Evolutionary conservation across 306 rosid genomes (phyloP).

Genomic region (Glycyrrhiza uralensis): DNA sequence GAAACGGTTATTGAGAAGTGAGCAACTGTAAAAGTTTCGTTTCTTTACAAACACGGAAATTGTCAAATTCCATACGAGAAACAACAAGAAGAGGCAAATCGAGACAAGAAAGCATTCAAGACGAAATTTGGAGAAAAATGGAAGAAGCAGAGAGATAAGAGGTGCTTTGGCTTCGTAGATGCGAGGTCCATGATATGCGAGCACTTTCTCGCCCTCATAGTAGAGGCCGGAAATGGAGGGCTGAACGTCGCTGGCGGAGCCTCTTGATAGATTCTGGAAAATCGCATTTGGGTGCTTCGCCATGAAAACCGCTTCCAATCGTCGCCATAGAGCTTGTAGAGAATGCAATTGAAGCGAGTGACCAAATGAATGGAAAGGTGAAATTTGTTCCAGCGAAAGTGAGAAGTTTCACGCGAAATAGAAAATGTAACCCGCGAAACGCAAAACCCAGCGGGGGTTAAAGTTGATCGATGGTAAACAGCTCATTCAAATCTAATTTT

Average conservation of each 20-base stretch:
- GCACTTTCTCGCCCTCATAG: constrained; percentile 81
- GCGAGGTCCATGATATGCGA: constrained; percentile 89
- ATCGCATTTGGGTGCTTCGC: no score
- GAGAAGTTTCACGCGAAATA: no score
- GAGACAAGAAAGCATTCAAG: neutral
- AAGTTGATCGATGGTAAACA: no score
- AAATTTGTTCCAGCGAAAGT: no score
- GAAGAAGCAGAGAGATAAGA: neutral
- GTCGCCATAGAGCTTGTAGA: no score
- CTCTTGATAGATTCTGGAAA: no score
- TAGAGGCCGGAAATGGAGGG: constrained; percentile 50
- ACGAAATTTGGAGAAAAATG: neutral
- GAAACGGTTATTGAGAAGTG: constrained; percentile 2
- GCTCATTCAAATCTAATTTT: no score
- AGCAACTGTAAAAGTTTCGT: neutral
- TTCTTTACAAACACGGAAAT: neutral
- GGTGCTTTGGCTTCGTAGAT: constrained; percentile 91
- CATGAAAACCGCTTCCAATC: no score
- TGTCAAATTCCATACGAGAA: neutral
- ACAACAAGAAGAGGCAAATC: neutral
- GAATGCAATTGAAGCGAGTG: no score
- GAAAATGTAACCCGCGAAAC: no score
- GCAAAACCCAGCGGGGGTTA: no score
- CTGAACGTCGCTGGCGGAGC: constrained; percentile 55
- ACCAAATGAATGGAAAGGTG: no score